Conservation (phyloP, 768 basidiomycete species). For the Boletus vinaceobasis region DNA sequence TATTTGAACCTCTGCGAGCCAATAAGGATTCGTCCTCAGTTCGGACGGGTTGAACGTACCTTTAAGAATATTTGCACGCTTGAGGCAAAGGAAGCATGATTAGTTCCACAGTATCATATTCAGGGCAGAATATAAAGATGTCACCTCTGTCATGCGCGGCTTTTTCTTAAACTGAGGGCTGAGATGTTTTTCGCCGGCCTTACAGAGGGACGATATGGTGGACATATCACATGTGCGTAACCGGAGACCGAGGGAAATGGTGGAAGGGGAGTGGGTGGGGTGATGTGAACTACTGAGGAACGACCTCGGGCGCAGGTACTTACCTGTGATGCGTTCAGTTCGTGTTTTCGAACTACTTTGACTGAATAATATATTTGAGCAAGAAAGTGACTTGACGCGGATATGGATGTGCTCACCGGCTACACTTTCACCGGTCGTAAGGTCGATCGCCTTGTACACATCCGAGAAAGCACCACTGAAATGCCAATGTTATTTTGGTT, state of each 20-base stretch:
- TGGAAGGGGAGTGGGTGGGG: constrained; percentile 7
- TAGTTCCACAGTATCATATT: constrained; percentile 16
- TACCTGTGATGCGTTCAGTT: constrained; percentile 89
- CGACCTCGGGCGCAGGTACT: constrained; percentile 34
- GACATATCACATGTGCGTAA: constrained; percentile 10
- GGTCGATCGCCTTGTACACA: constrained; percentile 89
- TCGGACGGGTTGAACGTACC: constrained; percentile 37
- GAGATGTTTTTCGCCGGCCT: constrained; percentile 92
- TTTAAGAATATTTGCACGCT: constrained; percentile 98
- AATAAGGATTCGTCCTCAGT: not conserved
- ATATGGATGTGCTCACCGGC: constrained; percentile 53
- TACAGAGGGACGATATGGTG: constrained; percentile 30
- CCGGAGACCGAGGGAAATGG: constrained; percentile 22
- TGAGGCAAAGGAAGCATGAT: constrained; percentile 13
- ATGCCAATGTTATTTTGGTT: constrained; percentile 17
- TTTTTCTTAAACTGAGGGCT: constrained; percentile 94
- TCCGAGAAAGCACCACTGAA: constrained; percentile 94
- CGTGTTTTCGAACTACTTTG: constrained; percentile 93
- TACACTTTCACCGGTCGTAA: constrained; percentile 68
- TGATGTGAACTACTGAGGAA: constrained; percentile 29
- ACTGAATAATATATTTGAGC: constrained; percentile 43
- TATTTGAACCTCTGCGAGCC: constrained; percentile 86
- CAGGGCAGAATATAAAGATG: constrained; percentile 20
- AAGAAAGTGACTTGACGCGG: not conserved
- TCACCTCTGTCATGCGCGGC: constrained; percentile 97